phyloP scores from a whole-genome alignment of 768 basidiomycete genomes.

The Termitomyces sp. region DNA sequence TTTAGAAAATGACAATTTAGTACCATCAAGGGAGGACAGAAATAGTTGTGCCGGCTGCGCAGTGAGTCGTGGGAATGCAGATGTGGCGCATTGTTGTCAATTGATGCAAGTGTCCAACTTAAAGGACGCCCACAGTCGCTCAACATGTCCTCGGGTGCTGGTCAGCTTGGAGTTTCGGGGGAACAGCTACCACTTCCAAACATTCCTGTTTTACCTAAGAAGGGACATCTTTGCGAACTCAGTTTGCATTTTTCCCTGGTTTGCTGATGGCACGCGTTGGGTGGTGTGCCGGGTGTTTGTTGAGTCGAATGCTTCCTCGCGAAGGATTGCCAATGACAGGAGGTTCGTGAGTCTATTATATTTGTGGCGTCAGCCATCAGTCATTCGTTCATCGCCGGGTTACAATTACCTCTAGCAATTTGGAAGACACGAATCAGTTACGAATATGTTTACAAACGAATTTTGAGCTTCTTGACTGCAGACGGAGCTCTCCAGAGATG shows the following conservation, averaged over 20 bases:
- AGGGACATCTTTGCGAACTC: conserved; percentile 1
- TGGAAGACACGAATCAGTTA: neutral
- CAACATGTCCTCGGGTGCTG: neutral
- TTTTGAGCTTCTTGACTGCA: neutral
- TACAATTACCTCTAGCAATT: neutral
- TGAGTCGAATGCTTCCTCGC: neutral
- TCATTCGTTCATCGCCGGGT: too few species aligned
- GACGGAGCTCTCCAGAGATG: neutral
- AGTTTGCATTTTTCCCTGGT: neutral
- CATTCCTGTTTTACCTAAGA: neutral
- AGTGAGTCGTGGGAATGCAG: neutral
- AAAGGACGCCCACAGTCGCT: neutral
- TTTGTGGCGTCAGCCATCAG: neutral
- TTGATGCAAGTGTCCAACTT: neutral
- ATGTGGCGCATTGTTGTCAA: neutral
- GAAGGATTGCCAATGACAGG: neutral
- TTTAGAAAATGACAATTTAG: neutral
- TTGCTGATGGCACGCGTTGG: neutral
- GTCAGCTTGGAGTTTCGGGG: neutral
- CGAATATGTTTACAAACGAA: too few species aligned
- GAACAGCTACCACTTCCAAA: neutral
- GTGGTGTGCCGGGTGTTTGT: neutral
- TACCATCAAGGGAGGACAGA: neutral
- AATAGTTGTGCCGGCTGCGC: neutral
- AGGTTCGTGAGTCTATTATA: neutral